Conservation (phyloP, 2,329 filamentous ascomycete genomes). For the Clonostachys solani region DNA sequence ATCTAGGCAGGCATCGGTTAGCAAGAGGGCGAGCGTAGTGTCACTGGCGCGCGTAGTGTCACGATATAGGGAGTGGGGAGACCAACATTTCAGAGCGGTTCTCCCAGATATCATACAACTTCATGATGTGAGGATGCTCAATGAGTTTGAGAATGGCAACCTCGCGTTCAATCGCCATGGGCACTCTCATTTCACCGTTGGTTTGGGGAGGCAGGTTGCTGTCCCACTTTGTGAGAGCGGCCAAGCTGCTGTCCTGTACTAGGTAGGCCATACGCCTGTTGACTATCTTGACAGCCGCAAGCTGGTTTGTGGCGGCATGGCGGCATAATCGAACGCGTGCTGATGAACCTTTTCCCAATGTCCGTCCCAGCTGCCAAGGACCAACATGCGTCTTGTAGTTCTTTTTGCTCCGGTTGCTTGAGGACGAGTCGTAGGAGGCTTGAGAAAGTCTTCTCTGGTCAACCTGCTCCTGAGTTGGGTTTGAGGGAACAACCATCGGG, state of each 20-base stretch:
- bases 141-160: constrained; percentile 97
- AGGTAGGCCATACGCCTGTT: constrained; percentile 76
- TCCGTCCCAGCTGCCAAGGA: constrained; percentile 89
- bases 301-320: constrained; percentile 72
- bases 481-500: constrained; percentile 14
- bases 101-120: constrained; percentile 96
- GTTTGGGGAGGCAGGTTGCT: constrained; percentile 48
- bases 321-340: constrained; percentile 83
- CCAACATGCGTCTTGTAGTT: constrained; percentile 73
- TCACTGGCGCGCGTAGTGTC: neutral
- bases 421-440: constrained; percentile 33
- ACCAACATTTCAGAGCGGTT: constrained; percentile 88
- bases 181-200: constrained; percentile 66
- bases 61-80: neutral
- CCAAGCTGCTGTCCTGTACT: constrained; percentile 81
- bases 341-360: constrained; percentile 84
- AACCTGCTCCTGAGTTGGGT: constrained; percentile 20
- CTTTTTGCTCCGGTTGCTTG: constrained; percentile 31
- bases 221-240: constrained; percentile 73
- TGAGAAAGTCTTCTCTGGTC: constrained; percentile 31
- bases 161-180: constrained; percentile 87
- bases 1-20: constrained; percentile 46
- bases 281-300: constrained; percentile 93
- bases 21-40: no score
- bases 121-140: constrained; percentile 91